phyloP scores from a whole-genome alignment of 805 yeast species.

The Clavispora santaluciae region DNA sequence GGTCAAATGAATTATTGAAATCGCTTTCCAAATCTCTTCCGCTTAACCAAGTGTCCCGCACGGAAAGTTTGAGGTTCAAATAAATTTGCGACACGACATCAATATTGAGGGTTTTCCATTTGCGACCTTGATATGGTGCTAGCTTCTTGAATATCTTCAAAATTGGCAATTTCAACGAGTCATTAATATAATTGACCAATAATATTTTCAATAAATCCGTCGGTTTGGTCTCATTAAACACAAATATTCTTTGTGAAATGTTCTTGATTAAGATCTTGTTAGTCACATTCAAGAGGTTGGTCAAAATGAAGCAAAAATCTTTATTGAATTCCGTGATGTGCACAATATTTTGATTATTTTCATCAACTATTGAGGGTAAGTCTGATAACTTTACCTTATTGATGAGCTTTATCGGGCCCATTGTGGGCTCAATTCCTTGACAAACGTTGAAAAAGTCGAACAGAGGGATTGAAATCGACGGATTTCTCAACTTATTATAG shows the following conservation, averaged over 20 bases:
- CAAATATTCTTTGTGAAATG: slow-evolving; percentile 62
- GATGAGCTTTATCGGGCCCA: slow-evolving; percentile 21
- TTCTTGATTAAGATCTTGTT: slow-evolving; percentile 60
- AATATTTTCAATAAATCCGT: slow-evolving; percentile 56
- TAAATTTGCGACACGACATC: slow-evolving; percentile 86
- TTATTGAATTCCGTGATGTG: slow-evolving; percentile 27
- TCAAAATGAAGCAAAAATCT: slow-evolving; percentile 44
- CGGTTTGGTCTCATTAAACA: slow-evolving; percentile 59
- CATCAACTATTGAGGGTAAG: slow-evolving; percentile 23
- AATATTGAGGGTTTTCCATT: slow-evolving; percentile 93
- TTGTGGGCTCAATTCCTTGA: slow-evolving; percentile 14
- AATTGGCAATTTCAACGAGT: slow-evolving; percentile 60
- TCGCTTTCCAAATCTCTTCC: slow-evolving; percentile 77
- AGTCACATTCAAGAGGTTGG: slow-evolving; percentile 50
- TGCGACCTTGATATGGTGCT: slow-evolving; percentile 86
- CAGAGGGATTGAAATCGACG: slow-evolving; percentile 26
- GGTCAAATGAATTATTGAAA: slow-evolving; percentile 71
- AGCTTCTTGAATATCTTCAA: slow-evolving; percentile 71
- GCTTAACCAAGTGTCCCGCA: slow-evolving; percentile 83
- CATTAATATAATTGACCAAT: slow-evolving; percentile 54
- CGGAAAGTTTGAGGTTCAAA: slow-evolving; percentile 61
- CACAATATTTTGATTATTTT: slow-evolving; percentile 23
- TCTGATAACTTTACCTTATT: slow-evolving; percentile 26
- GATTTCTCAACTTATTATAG: slow-evolving; percentile 39
- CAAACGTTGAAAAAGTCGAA: slow-evolving; percentile 38